Evolutionary conservation across 345 rosid species (phyloP).

Genomic region (Lumnitzera littorea): DNA sequence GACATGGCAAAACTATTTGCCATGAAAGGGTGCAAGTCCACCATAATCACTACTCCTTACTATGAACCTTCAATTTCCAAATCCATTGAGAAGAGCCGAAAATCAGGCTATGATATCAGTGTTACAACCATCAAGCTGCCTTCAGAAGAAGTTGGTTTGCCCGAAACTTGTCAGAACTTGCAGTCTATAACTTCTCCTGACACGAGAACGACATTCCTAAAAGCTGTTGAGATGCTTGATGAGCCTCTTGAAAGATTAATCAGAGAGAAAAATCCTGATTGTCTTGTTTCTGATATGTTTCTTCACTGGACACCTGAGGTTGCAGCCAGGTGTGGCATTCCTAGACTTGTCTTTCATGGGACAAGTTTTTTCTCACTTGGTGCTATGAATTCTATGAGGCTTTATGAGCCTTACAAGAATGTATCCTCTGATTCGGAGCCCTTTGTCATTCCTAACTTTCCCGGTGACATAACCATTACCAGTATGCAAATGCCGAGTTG

Average conservation of each 20-base stretch:
- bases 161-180: conserved; percentile 30
- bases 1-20: conserved; percentile 54
- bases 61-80: conserved; percentile 10
- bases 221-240: conserved; percentile 13
- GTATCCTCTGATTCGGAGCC: conserved; percentile 29
- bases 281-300: conserved; percentile 42
- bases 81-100: neutral
- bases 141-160: conserved; percentile 31
- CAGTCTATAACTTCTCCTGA: conserved; percentile 12
- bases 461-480: conserved; percentile 13
- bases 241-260: conserved; percentile 22
- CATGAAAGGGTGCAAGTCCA: conserved; percentile 26
- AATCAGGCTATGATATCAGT: conserved; percentile 19
- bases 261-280: conserved; percentile 11
- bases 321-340: conserved; percentile 28
- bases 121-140: conserved; percentile 30
- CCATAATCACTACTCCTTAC: conserved; percentile 43
- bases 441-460: conserved; percentile 17
- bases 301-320: conserved; percentile 44
- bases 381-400: conserved; percentile 9
- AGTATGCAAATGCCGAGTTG: conserved; percentile 7
- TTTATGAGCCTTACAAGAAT: conserved; percentile 25
- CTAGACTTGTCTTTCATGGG: conserved; percentile 46
- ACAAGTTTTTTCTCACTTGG: conserved; percentile 28
- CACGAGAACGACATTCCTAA: neutral